These are phyloP conservation scores for Gentiana dahurica DNA, from an alignment of 257 asterid species.

Conservation along the genomic window DNA sequence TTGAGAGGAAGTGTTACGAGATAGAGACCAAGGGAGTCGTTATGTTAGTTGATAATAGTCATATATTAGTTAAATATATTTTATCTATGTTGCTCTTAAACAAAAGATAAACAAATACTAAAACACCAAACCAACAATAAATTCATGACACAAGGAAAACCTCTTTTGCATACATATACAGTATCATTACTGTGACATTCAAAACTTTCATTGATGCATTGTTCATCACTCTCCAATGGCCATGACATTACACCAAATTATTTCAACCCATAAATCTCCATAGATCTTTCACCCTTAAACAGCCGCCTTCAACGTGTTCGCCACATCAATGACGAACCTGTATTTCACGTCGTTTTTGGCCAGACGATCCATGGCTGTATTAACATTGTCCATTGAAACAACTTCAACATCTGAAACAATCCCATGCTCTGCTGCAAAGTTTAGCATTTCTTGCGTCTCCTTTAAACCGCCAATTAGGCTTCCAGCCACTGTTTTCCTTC, in stretches of 20 bases:
- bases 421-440: constrained; percentile 18
- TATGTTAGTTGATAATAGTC: neutral
- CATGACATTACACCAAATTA: no score
- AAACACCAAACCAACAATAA: neutral
- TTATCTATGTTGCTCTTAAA: neutral
- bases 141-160: no score
- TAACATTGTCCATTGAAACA: constrained; percentile 15
- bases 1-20: no score
- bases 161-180: no score
- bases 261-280: no score
- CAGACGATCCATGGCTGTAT: constrained; percentile 25
- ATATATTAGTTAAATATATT: neutral
- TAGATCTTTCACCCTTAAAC: no score
- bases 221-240: no score
- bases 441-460: constrained; percentile 28
- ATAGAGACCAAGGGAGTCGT: no score
- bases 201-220: no score
- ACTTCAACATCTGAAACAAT: constrained; percentile 24
- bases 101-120: neutral
- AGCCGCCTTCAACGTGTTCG: constrained; percentile 13
- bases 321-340: constrained; percentile 24
- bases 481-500: constrained; percentile 22
- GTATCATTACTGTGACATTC: no score
- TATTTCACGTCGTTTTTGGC: constrained; percentile 21
- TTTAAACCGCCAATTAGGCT: constrained; percentile 23